phyloP scores from a whole-genome alignment of 148 eudicot genomes.

The Talinum fruticosum region DNA sequence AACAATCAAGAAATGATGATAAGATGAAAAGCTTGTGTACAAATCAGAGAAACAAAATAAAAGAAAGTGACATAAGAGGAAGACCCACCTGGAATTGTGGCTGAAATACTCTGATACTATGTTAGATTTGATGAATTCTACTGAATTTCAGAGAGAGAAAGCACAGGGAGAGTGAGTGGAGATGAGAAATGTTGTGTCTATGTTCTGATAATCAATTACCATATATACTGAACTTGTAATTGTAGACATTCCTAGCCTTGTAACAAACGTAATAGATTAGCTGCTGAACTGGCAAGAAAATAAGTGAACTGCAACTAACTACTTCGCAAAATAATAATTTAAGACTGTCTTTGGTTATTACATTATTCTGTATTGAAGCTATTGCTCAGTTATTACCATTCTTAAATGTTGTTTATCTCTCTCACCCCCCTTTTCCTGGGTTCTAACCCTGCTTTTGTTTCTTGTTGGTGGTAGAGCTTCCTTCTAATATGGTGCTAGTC shows the following conservation, averaged over 20 bases:
- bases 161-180: not conserved
- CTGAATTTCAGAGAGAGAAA: not conserved
- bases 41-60: not conserved
- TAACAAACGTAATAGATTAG: not conserved
- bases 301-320: not conserved
- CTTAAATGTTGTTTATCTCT: not conserved
- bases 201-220: no score
- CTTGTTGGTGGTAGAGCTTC: constrained; percentile 16
- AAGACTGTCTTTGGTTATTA: not conserved
- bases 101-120: not conserved
- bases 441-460: not conserved
- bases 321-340: no score
- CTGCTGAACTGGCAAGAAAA: not conserved
- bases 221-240: no score
- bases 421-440: not conserved
- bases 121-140: not conserved
- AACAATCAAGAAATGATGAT: not conserved
- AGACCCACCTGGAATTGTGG: not conserved
- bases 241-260: not conserved
- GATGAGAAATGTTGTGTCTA: not conserved
- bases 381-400: not conserved
- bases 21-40: not conserved
- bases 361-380: not conserved
- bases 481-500: constrained; percentile 58
- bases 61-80: not conserved